Percentiles rank a stretch among this genome's conserved stretches.
phyloP scores from a whole-genome alignment of 352 stramenopile genomes.

The Phytophthora idaei region DNA sequence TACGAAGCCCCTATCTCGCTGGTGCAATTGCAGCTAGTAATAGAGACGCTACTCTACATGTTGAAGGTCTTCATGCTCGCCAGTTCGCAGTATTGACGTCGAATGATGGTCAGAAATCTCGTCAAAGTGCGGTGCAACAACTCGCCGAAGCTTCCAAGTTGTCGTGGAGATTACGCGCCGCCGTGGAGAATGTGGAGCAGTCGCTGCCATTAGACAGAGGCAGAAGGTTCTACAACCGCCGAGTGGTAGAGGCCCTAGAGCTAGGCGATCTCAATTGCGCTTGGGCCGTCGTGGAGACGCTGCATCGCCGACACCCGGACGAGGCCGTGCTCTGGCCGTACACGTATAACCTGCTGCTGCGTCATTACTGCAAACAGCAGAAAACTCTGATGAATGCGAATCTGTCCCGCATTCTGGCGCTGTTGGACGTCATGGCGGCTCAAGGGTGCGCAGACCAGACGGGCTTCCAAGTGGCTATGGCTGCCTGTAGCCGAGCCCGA shows the following conservation, averaged over 20 bases:
- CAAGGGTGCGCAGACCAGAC: slow-evolving; percentile 44
- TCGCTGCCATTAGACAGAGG: slow-evolving; percentile 33
- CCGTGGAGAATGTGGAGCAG: slow-evolving; percentile 21
- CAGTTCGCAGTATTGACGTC: slow-evolving; percentile 24
- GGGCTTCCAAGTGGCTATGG: slow-evolving; percentile 77
- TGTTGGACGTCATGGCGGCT: slow-evolving; percentile 60
- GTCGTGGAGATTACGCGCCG: slow-evolving; percentile 24
- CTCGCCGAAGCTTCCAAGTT: slow-evolving; percentile 20
- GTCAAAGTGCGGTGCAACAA: slow-evolving; percentile 11
- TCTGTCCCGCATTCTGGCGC: slow-evolving; percentile 45
- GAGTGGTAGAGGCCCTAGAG: slow-evolving; percentile 39
- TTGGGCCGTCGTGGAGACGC: slow-evolving; percentile 33
- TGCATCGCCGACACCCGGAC: slow-evolving; percentile 27
- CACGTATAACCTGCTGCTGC: slow-evolving; percentile 69
- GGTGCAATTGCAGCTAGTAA: background rate
- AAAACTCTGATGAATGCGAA: slow-evolving; percentile 37
- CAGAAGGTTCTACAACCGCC: slow-evolving; percentile 55
- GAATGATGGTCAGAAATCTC: slow-evolving; percentile 6
- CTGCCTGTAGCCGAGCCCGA: slow-evolving; percentile 57
- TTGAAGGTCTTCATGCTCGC: slow-evolving; percentile 11
- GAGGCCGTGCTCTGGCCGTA: slow-evolving; percentile 41
- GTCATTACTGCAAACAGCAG: slow-evolving; percentile 47
- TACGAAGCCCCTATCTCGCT: background rate
- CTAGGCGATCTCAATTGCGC: slow-evolving; percentile 36
- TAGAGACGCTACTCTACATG: slow-evolving; percentile 2